phyloP scores from a whole-genome alignment of 2,329 filamentous ascomycete genomes.

The Phoma herbarum region DNA sequence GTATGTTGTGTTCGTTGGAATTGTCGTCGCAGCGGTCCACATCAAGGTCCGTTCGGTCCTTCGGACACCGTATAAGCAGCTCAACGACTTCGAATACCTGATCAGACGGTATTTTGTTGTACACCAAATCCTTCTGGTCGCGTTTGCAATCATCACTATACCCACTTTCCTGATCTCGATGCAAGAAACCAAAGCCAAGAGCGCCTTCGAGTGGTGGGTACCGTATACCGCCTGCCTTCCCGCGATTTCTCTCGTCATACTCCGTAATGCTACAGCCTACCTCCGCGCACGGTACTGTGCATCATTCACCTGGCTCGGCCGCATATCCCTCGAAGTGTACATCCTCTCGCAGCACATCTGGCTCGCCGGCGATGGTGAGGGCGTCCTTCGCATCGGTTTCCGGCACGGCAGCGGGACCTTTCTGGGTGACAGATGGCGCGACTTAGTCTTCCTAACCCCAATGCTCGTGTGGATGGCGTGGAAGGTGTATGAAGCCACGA shows the following conservation, averaged over 20 bases:
- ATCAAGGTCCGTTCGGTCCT: slow-evolving; percentile 35
- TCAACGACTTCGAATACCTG: slow-evolving; percentile 31
- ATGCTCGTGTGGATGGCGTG: slow-evolving; percentile 57
- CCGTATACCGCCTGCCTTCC: slow-evolving; percentile 65
- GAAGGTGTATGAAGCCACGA: slow-evolving; percentile 50
- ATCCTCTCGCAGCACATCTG: slow-evolving; percentile 69
- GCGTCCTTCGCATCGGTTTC: slow-evolving; percentile 55
- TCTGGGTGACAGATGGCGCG: slow-evolving; percentile 43
- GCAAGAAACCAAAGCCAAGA: slow-evolving; percentile 46
- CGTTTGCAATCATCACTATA: slow-evolving; percentile 37
- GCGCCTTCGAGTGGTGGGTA: slow-evolving; percentile 61
- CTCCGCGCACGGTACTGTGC: slow-evolving; percentile 57
- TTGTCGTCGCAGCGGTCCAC: slow-evolving; percentile 59
- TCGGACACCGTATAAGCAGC: slow-evolving; percentile 17
- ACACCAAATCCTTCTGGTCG: slow-evolving; percentile 23
- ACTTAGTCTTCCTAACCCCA: slow-evolving; percentile 53
- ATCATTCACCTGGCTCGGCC: slow-evolving; percentile 64
- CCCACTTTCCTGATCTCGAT: slow-evolving; percentile 49
- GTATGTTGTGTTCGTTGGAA: slow-evolving; percentile 65
- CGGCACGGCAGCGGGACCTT: slow-evolving; percentile 39
- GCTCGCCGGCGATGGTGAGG: slow-evolving; percentile 67
- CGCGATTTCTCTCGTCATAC: slow-evolving; percentile 60
- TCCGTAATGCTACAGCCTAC: slow-evolving; percentile 60
- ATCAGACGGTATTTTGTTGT: slow-evolving; percentile 28
- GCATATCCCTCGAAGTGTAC: slow-evolving; percentile 67